Evolutionary conservation across 1,139 yeast genomes (phyloP), one percentile per base, ranked within the genome.

Genomic region (Neolecta irregularis): DNA sequence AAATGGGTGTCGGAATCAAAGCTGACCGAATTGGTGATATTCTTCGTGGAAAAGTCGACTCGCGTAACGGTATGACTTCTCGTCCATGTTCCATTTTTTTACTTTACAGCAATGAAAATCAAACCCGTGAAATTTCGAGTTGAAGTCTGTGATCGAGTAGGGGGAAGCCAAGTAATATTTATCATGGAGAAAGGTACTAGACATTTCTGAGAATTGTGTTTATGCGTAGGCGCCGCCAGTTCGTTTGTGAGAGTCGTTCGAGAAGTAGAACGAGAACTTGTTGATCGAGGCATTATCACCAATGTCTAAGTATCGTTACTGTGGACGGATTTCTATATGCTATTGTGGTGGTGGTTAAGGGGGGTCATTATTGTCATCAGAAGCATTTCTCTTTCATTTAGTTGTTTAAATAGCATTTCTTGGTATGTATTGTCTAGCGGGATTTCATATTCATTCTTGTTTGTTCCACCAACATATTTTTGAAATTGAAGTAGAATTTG

Each of bases 41-140:
- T 22, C 21, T 39, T n/a, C 32, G 40, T n/a, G 43, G 37, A 8
- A 26, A 36, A 9, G 20, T 39, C 16, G 36, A 32, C 24, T 24
- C 35, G 20, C 25, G 31, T 16, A 39, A 39, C 18, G 41, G 31
- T 28, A 28, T 28, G 19, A 15, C 13, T 28, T 16, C 22, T 15
- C 12, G 11, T 6, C 13, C 12, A 20, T 16, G 5, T 16, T 28
- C 16, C 12, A 28, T 15, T 16, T 16, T 28, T 20, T 28, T 6
- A 28, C 12, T 28, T 5, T 28, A 15, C 22, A 28, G 31, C 41
- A 13, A 30, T 39, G 28, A 29, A 40, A n/a, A 31, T 39, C 21
- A 40, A 33, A 24, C 33, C 41, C n/a, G 37, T 39, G 11, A 31
- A 32, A 6, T 39, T 39, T 34, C 33, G 32, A 23, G 24, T 33